These are phyloP conservation scores for Buxus sempervirens DNA, from an alignment of 164 flowering plant species.

Conservation along the genomic window DNA sequence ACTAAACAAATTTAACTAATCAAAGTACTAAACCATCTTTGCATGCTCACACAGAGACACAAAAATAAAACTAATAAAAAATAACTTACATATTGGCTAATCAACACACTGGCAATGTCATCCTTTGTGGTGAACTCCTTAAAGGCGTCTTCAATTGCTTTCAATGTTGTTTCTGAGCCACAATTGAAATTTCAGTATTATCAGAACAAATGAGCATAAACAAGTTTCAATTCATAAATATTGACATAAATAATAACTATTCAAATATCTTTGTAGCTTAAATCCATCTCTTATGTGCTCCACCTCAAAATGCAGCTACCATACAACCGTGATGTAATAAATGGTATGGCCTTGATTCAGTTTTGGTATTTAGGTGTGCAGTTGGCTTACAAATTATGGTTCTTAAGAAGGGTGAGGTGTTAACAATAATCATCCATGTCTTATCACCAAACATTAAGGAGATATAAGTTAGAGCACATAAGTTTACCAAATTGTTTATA, in stretches of 20 bases:
- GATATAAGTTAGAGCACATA: no score
- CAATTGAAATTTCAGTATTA: background rate
- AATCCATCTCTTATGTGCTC: background rate
- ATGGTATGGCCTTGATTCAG: background rate
- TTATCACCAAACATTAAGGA: no score
- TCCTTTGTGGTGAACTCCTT: conserved; percentile 92
- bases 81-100: conserved; percentile 95
- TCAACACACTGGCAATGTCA: conserved; percentile 84
- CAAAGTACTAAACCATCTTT: background rate
- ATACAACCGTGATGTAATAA: background rate
- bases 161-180: conserved; percentile 76
- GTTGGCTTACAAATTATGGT: background rate
- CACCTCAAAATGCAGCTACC: background rate
- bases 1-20: background rate
- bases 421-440: no score
- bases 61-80: background rate
- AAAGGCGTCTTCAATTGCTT: conserved; percentile 93
- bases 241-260: background rate
- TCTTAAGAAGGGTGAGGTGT: background rate
- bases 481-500: no score
- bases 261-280: background rate
- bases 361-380: background rate
- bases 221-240: no score
- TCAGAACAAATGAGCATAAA: background rate
- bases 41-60: background rate